A percentile compares a stretch with the other conserved stretches of the same genome.
Evolutionary conservation across 345 rosid genomes (phyloP).

Genomic region (Pseudoturritis turrita): DNA sequence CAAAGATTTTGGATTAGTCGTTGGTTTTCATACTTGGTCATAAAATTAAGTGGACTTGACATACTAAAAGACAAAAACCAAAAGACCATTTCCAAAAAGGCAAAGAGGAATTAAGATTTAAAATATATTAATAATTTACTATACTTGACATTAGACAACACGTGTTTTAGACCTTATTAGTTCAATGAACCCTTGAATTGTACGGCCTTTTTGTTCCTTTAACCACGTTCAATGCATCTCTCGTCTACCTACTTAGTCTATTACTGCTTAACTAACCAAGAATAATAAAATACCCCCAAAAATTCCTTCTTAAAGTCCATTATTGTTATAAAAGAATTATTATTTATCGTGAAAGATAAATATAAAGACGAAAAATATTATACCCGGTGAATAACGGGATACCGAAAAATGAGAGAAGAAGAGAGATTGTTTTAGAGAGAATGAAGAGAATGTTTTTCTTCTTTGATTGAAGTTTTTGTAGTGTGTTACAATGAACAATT

Average conservation of each 20-base stretch:
- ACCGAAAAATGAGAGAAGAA: no score
- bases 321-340: no score
- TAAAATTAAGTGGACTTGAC: slow-evolving; percentile 23
- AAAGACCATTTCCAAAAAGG: slow-evolving; percentile 25
- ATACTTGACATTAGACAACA: neutral
- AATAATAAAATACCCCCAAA: neutral
- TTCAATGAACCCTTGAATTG: slow-evolving; percentile 22
- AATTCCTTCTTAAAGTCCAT: no score
- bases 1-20: slow-evolving; percentile 4
- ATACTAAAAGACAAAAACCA: neutral
- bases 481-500: no score
- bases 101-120: neutral
- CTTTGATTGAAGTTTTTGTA: no score
- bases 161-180: slow-evolving; percentile 18
- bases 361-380: no score
- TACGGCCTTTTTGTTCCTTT: slow-evolving; percentile 4
- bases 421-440: no score
- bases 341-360: no score
- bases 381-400: no score
- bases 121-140: neutral
- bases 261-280: slow-evolving; percentile 15
- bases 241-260: neutral
- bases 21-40: slow-evolving; percentile 30
- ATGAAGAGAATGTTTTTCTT: no score
- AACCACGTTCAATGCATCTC: slow-evolving; percentile 28